Base-by-base conservation (phyloP, 129 eudicot species). In the Lactuca saligna region DNA sequence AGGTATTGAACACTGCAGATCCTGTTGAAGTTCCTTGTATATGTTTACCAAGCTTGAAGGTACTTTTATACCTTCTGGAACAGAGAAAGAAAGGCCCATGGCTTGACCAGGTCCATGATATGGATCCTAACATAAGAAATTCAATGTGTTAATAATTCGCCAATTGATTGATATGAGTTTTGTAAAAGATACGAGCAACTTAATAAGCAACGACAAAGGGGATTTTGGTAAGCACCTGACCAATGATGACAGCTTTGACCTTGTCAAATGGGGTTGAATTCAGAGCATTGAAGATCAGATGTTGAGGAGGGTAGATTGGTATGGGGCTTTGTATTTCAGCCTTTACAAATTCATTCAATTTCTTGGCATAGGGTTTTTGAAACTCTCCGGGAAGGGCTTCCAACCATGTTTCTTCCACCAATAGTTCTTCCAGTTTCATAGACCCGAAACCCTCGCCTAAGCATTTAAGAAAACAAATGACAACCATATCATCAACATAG, bases 81-180 rank as follows among this genome's bases (percentile, higher is more conserved):
- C 98, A 33, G 98, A 93, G 66, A 93, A 93, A 41, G 98, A 84
- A 74, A 93, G 96, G 20, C 98, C 98, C 98, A 93, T 93, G 63
- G 98, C 98, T 69, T 93, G 98, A 70, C 98, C 96, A 11, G 96
- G 98, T 67, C 96, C 98, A 70, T 93, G 98, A 69, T 93, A 93
- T 35, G 98, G 98, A 65, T 92, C 98, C 98, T 92, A 79, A 72
- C 4, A 57, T 44, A 20, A 42, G 31, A 66, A 42, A 42, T 14
- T 38, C 65, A 54, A 39, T 4, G 31, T 37, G 17, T 33, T n/a
- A 65, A 12, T 39, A 12, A 4, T 12, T 33, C 29, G 1, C 29
- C 1, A 25, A 25, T 25, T 25, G 17, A 53, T 32, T 54, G 12
- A 15, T 50, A 31, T 53, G 37, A 72, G 77, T 46, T 15, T 46